Conservation (phyloP, 495 filamentous ascomycete genomes). For the Penicillium dipodomyicola region DNA sequence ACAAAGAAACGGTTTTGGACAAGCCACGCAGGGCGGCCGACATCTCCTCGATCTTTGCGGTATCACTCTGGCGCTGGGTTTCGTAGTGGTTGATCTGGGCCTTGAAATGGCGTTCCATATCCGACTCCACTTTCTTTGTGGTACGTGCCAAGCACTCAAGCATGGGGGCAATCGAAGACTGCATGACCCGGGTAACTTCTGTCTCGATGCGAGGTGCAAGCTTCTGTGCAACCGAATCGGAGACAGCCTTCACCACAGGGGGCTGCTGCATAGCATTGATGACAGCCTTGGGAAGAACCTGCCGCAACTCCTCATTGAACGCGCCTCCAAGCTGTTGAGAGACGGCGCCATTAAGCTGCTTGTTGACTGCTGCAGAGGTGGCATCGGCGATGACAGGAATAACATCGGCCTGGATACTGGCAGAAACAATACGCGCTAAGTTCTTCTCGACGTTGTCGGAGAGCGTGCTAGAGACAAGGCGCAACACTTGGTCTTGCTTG, state of each 20-base stretch:
- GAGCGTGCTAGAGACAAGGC: slow-evolving; percentile 81
- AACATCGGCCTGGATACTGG: slow-evolving; percentile 63
- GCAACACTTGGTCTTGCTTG: slow-evolving; percentile 78
- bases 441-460: slow-evolving; percentile 86
- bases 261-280: slow-evolving; percentile 64
- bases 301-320: slow-evolving; percentile 55
- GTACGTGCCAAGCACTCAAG: slow-evolving; percentile 61
- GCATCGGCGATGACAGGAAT: slow-evolving; percentile 55
- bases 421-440: slow-evolving; percentile 65
- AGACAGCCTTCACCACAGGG: slow-evolving; percentile 63
- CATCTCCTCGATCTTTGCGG: slow-evolving; percentile 79
- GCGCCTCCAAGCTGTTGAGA: slow-evolving; percentile 47
- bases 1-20: slow-evolving; percentile 66
- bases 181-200: slow-evolving; percentile 60
- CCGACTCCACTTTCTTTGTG: slow-evolving; percentile 57
- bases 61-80: slow-evolving; percentile 65
- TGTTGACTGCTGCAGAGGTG: slow-evolving; percentile 54
- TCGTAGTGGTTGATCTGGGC: slow-evolving; percentile 65
- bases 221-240: slow-evolving; percentile 65
- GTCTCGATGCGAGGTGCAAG: slow-evolving; percentile 66
- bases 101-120: slow-evolving; percentile 64
- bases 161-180: slow-evolving; percentile 60
- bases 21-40: slow-evolving; percentile 67
- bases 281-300: slow-evolving; percentile 54
- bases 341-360: slow-evolving; percentile 56